phyloP scores from a whole-genome alignment of 2,329 filamentous ascomycete genomes.

The Ilyonectria mors-panacis region DNA sequence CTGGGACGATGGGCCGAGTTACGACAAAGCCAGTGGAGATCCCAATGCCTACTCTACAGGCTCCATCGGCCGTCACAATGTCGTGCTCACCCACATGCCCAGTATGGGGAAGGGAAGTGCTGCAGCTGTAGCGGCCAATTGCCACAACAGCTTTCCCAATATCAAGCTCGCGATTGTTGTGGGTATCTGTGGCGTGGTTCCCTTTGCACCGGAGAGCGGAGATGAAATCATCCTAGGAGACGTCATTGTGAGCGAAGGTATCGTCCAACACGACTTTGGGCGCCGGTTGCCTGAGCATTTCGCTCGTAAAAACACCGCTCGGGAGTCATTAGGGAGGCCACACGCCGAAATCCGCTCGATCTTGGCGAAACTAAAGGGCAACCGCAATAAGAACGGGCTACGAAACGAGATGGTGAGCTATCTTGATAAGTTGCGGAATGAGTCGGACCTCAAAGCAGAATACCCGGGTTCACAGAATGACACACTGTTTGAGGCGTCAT shows the following conservation, averaged over 20 bases:
- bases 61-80: no score
- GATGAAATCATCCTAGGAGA: slow-evolving; percentile 6
- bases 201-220: not conserved
- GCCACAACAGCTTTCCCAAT: not conserved
- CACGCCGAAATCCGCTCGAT: not conserved
- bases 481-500: not conserved
- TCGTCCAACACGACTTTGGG: slow-evolving; percentile 6
- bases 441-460: not conserved
- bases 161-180: not conserved
- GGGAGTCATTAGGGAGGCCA: not conserved
- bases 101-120: not conserved
- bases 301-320: no score
- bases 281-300: not conserved
- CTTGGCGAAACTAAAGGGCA: not conserved
- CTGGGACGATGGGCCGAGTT: no score
- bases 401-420: not conserved
- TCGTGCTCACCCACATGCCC: not conserved
- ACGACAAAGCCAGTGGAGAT: no score
- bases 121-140: not conserved
- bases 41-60: no score
- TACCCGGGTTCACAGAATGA: not conserved
- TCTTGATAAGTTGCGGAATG: not conserved
- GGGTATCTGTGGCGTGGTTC: slow-evolving; percentile 3
- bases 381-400: not conserved
- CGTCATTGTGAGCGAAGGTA: not conserved